Percentiles rank a stretch among this genome's conserved stretches.
Evolutionary conservation across 305 asterid genomes (phyloP).

Genomic region (Rubia balearica): DNA sequence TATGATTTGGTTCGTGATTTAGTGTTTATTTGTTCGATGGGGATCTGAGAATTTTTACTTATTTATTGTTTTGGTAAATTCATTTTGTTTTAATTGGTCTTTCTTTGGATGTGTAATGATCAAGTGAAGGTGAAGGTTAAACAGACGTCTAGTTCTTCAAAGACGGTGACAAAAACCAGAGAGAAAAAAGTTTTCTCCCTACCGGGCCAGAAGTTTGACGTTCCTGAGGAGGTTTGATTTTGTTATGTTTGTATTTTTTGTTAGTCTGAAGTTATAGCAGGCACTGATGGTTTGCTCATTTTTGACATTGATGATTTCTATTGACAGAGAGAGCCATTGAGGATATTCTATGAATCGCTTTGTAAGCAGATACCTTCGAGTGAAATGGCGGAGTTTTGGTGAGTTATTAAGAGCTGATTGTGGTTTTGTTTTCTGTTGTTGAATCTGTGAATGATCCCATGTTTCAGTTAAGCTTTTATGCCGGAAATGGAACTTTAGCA

Average conservation of each 20-base stretch:
- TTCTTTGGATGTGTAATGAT: slow-evolving; percentile 25
- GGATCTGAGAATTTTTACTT: neutral
- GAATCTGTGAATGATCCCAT: neutral
- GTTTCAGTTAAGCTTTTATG: neutral
- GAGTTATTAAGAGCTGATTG: slow-evolving; percentile 24
- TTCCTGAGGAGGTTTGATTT: slow-evolving; percentile 78
- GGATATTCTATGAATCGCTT: slow-evolving; percentile 83
- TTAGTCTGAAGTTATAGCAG: neutral
- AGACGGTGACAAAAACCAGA: slow-evolving; percentile 50
- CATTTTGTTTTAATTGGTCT: slow-evolving; percentile 14
- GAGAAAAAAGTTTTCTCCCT: slow-evolving; percentile 78
- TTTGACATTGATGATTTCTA: slow-evolving; percentile 12
- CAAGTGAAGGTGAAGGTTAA: slow-evolving; percentile 55
- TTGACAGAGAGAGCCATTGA: slow-evolving; percentile 77
- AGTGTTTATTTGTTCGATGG: neutral
- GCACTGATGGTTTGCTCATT: slow-evolving; percentile 4
- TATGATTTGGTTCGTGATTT: neutral
- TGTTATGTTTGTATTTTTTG: slow-evolving; percentile 6
- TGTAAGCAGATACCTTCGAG: slow-evolving; percentile 88
- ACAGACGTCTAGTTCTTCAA: slow-evolving; percentile 46
- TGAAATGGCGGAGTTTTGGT: slow-evolving; percentile 98
- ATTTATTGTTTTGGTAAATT: slow-evolving; percentile 2
- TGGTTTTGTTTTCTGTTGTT: neutral
- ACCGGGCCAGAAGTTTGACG: slow-evolving; percentile 85
- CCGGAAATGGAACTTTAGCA: neutral